Base-by-base conservation (phyloP, 1,284 basidiomycete genomes). In the Cryptococcus maquisensis region DNA sequence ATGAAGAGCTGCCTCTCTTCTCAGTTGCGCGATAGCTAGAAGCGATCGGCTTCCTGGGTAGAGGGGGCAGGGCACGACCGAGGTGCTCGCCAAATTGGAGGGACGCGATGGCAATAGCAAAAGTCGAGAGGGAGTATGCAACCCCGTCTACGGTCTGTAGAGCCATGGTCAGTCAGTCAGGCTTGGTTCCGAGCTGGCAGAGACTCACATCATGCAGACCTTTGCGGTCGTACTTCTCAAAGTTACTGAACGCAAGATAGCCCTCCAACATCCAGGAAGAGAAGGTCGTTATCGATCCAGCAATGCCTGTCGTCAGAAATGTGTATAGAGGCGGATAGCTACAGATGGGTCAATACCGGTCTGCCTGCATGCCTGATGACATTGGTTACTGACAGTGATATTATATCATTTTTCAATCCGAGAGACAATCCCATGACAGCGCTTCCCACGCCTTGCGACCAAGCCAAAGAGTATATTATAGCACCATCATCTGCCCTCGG, bases 201-300 rank as follows among this genome's bases (percentile, higher is more conserved):
- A 45, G 3, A 78, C 88, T 54, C 62, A 93, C 95, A 71, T 90
- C 84, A 64, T 85, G 81, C 40, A 98, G 80, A 51, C 90, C 87
- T 51, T 81, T 78, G 46, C 89, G 82, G 55, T 81, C 68, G 51
- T 79, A 82, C 13, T 80, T 75, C 15, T 78, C 74, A 16, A 81
- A 77, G 71, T 98, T 89, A 0, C 88, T 81, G 82, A 93, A 98
- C 0, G 92, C 87, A 48, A 82, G 76, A 69, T 95, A 98, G 1
- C 92, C 78, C 60, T 92, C 88, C 8, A 91, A 70, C 75, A 97
- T 91, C 95, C 96, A 98, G 16, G 86, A 83, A 4, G 93, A 96
- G 77, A 98, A 98, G 0, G 94, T 98, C 4, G 96, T 99, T 62
- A 97, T 77, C 4, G 90, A 95, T 1, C 95, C 96, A 68, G 95